Conservation (phyloP, 345 rosid genomes). For the Euphorbia tirucalli region DNA sequence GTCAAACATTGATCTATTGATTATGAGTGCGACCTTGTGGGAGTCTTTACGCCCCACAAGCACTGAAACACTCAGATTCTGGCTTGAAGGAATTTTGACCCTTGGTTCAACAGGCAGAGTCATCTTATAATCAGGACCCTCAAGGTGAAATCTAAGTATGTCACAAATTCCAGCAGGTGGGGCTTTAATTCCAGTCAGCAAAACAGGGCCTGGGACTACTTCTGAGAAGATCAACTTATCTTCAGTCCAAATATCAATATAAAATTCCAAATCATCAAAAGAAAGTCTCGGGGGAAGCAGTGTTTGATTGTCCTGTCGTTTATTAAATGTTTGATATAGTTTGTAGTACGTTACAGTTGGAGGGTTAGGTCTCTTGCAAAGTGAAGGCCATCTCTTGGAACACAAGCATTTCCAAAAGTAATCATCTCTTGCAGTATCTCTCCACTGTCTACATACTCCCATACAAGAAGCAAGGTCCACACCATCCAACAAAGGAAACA, state of each 20-base stretch:
- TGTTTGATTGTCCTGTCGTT: conserved; percentile 39
- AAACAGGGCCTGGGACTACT: conserved; percentile 59
- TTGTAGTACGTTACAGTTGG: conserved; percentile 63
- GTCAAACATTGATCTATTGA: conserved; percentile 61
- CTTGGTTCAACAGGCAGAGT: conserved; percentile 69
- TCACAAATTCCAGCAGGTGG: conserved; percentile 47
- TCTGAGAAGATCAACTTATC: conserved; percentile 70
- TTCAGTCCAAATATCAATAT: conserved; percentile 81
- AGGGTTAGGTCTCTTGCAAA: conserved; percentile 67
- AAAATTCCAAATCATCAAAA: conserved; percentile 71
- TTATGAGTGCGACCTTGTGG: conserved; percentile 62
- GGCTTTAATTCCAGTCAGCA: conserved; percentile 54
- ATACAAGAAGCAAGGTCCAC: conserved; percentile 74
- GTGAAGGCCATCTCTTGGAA: conserved; percentile 87
- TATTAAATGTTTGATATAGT: conserved; percentile 62
- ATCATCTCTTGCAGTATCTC: conserved; percentile 69
- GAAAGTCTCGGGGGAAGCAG: conserved; percentile 80
- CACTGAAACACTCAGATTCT: conserved; percentile 62
- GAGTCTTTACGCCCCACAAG: conserved; percentile 74
- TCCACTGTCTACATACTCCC: conserved; percentile 82
- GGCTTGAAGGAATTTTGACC: conserved; percentile 52
- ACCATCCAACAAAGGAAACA: conserved; percentile 76
- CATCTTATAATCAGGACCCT: conserved; percentile 69
- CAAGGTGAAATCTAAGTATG: conserved; percentile 46
- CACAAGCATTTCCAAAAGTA: conserved; percentile 91